These are phyloP conservation scores for Lepiota brunneoincarnata DNA, from an alignment of 768 basidiomycete genomes.

Conservation along the genomic window DNA sequence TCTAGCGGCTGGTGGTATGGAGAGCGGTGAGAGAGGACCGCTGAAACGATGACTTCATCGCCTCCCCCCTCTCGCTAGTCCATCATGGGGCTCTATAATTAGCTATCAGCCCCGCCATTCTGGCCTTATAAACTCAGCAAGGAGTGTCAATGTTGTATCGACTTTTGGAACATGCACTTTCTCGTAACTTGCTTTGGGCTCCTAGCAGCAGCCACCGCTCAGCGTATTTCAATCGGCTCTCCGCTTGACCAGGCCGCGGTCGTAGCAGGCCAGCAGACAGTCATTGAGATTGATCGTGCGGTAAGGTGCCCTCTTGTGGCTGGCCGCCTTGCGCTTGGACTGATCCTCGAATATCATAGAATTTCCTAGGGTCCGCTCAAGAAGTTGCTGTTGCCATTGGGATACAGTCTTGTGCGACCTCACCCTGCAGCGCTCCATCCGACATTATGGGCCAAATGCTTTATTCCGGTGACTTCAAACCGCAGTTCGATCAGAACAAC, in stretches of 20 bases:
- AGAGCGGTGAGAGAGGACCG: neutral
- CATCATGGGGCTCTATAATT: neutral
- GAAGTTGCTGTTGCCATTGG: constrained; percentile 48
- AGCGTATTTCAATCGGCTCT: constrained; percentile 1
- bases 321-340: neutral
- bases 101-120: too few species aligned
- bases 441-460: constrained; percentile 39
- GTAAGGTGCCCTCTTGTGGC: neutral
- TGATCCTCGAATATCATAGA: neutral
- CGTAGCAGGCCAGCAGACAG: neutral
- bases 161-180: neutral
- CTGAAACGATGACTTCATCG: neutral
- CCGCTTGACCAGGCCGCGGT: constrained; percentile 2
- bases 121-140: too few species aligned
- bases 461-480: constrained; percentile 43
- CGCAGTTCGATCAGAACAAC: constrained; percentile 26
- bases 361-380: neutral
- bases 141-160: neutral
- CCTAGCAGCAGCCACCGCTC: neutral
- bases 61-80: too few species aligned
- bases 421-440: constrained; percentile 19
- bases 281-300: constrained; percentile 1
- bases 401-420: constrained; percentile 31
- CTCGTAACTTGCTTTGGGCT: neutral
- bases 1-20: neutral